A percentile compares a stretch with the other conserved stretches of the same genome.
Conservation (phyloP, 1,139 yeast species). For the Pichia sp. region DNA sequence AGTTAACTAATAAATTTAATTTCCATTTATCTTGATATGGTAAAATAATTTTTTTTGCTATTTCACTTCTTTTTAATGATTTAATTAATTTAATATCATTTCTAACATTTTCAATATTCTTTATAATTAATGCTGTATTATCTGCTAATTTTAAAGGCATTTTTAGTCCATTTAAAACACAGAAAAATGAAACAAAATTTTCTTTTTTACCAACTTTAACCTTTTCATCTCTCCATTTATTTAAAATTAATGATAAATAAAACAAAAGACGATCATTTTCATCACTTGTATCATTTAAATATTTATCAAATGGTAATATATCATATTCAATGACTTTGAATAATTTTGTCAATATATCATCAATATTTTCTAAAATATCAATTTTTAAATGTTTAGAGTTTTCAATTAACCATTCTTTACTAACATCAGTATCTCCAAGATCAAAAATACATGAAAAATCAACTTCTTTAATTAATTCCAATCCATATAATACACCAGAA, state of each 20-base stretch:
- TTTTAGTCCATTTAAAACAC: constrained; percentile 62
- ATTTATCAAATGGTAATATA: neutral
- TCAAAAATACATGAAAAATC: constrained; percentile 54
- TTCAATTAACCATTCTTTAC: constrained; percentile 14
- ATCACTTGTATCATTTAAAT: constrained; percentile 7
- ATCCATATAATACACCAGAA: constrained; percentile 56
- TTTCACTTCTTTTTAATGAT: constrained; percentile 41
- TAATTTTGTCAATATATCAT: constrained; percentile 1
- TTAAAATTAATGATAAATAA: constrained; percentile 44
- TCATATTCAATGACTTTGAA: neutral
- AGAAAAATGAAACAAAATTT: constrained; percentile 26
- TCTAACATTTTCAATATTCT: constrained; percentile 25
- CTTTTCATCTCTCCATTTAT: constrained; percentile 41
- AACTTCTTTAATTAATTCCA: constrained; percentile 50
- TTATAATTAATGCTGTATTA: constrained; percentile 39
- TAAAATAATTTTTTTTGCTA: constrained; percentile 53
- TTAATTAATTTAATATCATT: neutral
- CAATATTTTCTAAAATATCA: constrained; percentile 10
- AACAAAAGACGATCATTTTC: constrained; percentile 34
- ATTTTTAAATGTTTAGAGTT: constrained; percentile 3
- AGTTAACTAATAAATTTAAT: constrained; percentile 33
- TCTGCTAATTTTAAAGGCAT: constrained; percentile 55
- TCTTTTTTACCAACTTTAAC: constrained; percentile 32
- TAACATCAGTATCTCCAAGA: constrained; percentile 31
- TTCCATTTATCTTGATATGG: constrained; percentile 48